Base-by-base conservation (phyloP, 2,329 filamentous ascomycete species). In the Penicillium sp. region DNA sequence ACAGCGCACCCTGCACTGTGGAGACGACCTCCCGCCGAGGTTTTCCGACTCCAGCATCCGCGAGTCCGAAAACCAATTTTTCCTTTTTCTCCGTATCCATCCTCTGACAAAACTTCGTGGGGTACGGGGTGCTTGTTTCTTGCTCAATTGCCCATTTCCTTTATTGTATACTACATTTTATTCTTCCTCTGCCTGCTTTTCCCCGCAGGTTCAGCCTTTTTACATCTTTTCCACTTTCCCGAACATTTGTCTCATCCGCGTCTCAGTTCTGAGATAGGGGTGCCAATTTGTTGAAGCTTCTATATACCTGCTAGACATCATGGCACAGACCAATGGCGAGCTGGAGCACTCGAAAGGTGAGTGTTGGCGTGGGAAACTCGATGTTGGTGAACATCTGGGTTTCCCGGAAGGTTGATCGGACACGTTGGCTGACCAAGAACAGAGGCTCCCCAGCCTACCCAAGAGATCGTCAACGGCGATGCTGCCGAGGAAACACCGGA, bases 1-100 rank as follows among this genome's bases (percentile, higher is more conserved):
- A 27, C 24, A 27, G 24, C 24, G 24, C 24, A 27, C 24, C 24
- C 24, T 27, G 24, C 24, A 27, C 24, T 27, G 24, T 27, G 24
- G 24, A 27, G 24, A 27, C 24, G 24, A 27, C 63, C 64, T 67
- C 63, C 65, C 64, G 70, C 71, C 71, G 71, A 72, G 66, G 67
- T 61, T 65, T 70, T 70, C 72, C 72, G 73, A 71, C 69, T 69
- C 67, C 72, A 71, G 72, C 63, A 66, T 67, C 71, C 67, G 68
- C 69, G 69, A 27, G 24, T 27, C 24, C 24, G 24, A 27, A 27
- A 27, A 27, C 24, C 24, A 75, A 75, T 74, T 74, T 75, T 75
- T 74, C 71, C n/a, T 71, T 62, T 58, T 65, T 62, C 61, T 67
- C 65, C 65, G 65, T 61, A 56, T 53, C 56, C 51, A 54, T 50